Evolutionary conservation across 805 yeast species (phyloP).

Genomic region (Wickerhamiella dianesei): DNA sequence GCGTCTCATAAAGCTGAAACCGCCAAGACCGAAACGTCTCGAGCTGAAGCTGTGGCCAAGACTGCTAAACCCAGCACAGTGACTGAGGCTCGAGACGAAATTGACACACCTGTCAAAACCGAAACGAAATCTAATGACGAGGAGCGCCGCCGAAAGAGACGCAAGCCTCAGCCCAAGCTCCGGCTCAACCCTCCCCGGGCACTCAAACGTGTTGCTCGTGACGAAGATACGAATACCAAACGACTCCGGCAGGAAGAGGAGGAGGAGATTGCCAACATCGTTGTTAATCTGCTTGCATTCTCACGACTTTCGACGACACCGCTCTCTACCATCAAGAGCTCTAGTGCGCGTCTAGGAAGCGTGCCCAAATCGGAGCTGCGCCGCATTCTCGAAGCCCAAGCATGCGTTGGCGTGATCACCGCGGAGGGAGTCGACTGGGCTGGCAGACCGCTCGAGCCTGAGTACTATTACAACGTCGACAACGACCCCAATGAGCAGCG

Average conservation of each 20-base stretch:
- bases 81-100: no score
- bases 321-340: constrained; percentile 50
- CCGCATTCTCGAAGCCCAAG: constrained; percentile 30
- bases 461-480: constrained; percentile 81
- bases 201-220: not conserved
- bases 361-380: constrained; percentile 26
- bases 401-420: constrained; percentile 73
- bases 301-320: constrained; percentile 83
- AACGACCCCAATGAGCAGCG: constrained; percentile 63
- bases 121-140: not conserved
- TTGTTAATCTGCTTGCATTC: constrained; percentile 78
- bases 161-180: not conserved
- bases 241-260: constrained; percentile 20
- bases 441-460: constrained; percentile 86
- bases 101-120: no score
- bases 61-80: no score
- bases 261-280: constrained; percentile 38
- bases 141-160: not conserved
- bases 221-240: constrained; percentile 2
- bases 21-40: no score
- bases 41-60: no score
- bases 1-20: no score
- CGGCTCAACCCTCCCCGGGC: constrained; percentile 1
- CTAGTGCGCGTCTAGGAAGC: constrained; percentile 39
- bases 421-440: constrained; percentile 94